These are phyloP conservation scores for Malassezia vespertilionis DNA, from an alignment of 1,284 basidiomycete species.

Conservation along the genomic window DNA sequence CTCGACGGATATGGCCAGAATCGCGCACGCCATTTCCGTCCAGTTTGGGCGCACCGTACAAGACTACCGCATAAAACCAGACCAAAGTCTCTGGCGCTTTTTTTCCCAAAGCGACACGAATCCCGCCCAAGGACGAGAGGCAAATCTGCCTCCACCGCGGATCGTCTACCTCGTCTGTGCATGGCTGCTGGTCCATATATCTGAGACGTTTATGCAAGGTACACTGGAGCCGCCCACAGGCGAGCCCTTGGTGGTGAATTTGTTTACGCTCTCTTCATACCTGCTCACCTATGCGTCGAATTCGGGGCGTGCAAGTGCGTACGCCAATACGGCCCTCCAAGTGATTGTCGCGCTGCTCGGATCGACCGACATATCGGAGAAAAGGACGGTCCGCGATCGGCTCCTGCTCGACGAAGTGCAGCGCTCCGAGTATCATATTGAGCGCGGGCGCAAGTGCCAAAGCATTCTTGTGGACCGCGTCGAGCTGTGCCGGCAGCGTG, in stretches of 20 bases:
- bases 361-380: conserved; percentile 1
- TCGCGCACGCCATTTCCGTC: conserved; percentile 11
- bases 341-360: conserved; percentile 25
- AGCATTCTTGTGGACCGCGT: conserved; percentile 15
- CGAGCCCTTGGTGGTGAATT: conserved; percentile 14
- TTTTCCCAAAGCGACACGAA: too few relatives aligned
- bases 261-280: conserved; percentile 31
- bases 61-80: background rate
- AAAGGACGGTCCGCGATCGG: background rate
- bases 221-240: conserved; percentile 1
- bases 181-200: conserved; percentile 12
- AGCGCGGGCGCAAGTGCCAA: background rate
- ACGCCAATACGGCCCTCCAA: conserved; percentile 25
- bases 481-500: conserved; percentile 31
- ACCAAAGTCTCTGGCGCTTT: background rate
- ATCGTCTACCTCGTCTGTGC: conserved; percentile 4
- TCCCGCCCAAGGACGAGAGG: too few relatives aligned
- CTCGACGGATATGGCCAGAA: conserved; percentile 3
- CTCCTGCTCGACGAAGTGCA: conserved; percentile 8
- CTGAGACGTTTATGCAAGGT: background rate
- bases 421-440: background rate
- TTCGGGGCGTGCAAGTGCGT: conserved; percentile 22
- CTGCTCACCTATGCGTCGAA: conserved; percentile 28
- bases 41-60: conserved; percentile 5
- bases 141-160: conserved; percentile 5